phyloP scores from a whole-genome alignment of 306 rosid genomes.

The Pterocarpus macrocarpus region DNA sequence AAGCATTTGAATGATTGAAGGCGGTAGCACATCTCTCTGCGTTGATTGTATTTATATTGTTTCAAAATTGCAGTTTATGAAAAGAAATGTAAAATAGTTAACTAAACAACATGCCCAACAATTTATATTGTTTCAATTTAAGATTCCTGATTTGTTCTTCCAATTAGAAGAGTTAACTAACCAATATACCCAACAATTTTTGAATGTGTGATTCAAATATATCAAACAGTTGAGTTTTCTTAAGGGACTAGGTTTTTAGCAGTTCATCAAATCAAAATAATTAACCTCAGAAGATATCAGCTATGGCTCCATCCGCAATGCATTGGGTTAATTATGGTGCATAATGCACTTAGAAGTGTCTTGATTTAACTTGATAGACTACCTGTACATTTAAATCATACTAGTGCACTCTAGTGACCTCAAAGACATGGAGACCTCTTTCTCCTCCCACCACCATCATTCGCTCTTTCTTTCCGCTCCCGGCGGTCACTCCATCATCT shows the following conservation, averaged over 20 bases:
- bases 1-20: not conserved
- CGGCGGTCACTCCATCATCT: no score
- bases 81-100: not conserved
- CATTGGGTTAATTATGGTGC: no score
- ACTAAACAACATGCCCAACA: no score
- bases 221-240: not conserved
- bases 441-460: no score
- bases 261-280: constrained; percentile 2
- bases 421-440: no score
- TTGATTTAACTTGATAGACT: no score
- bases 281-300: not conserved
- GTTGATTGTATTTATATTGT: not conserved
- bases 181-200: not conserved
- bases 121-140: not conserved
- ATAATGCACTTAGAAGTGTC: no score
- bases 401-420: no score
- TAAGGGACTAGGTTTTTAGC: not conserved
- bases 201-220: not conserved
- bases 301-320: no score
- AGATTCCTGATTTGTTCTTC: not conserved
- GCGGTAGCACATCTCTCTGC: not conserved
- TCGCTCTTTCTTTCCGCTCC: no score
- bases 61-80: not conserved
- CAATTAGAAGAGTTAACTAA: not conserved
- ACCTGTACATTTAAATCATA: no score